Base-by-base conservation (phyloP, 73 alveolate species). In the Blepharisma stoltei region DNA sequence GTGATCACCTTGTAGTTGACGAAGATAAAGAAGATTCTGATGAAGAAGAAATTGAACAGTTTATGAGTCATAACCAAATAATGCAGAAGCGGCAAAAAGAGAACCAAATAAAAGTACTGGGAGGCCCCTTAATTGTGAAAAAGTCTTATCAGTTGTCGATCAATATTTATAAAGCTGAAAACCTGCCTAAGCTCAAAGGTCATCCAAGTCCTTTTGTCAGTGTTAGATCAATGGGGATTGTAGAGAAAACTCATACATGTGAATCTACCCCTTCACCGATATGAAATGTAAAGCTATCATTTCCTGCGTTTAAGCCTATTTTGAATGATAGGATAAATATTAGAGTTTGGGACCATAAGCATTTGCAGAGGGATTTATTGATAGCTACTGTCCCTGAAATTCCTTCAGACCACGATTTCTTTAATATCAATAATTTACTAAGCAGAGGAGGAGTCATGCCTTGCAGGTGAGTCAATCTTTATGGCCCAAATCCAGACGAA, bases 331-430 rank as follows among this genome's bases (percentile, higher is more conserved):
- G 93, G 66, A 94, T 94, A 6, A 85, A 88, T 6, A 84, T 94
- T 6, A 94, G 97, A 88, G 86, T 89, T 7, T 94, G 99, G 98
- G 91, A 87, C 76, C 70, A 81, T 84, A 76, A 87, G 65, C 43
- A 90, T 52, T 43, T 82, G 54, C 27, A 78, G 27, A 78, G 86
- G 54, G 97, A 90, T 77, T 80, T 81, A 27, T 88, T 92, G 45
- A 81, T 94, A 7, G 97, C 97, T 6, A 90, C 92, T 50, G 78
- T 94, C 11, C 99, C 99, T 25, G 99, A 94, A 78, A 68, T 83
- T 23, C 99, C 96, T 3, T 83, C 86, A 20, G 90, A 86, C 21
- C 52, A 65, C 73, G 99, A 94, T 70, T 86, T 50, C 69, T 94
- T 92, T 78, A 94, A 94, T 81, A 86, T 94, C 25, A 68, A 92